Evolutionary conservation across 2,329 filamentous ascomycete species (phyloP), one percentile per base, ranked within the genome.

Genomic region (Cladorrhinum sp.): DNA sequence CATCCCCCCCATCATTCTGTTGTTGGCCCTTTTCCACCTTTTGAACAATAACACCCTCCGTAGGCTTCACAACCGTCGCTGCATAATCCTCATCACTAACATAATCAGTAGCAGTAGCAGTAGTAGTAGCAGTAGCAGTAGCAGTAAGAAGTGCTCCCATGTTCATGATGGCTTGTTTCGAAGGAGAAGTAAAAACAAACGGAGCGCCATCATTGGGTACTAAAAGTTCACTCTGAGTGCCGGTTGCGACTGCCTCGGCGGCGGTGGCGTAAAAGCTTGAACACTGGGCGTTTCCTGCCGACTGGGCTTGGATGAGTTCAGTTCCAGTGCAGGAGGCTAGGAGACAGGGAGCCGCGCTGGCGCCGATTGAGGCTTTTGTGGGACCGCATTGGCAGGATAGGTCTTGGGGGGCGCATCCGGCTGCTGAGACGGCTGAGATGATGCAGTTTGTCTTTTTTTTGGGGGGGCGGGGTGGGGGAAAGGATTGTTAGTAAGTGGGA

Each of bases 321-420:
- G 50, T 24, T 6, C 18, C 54, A 10, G 64, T 36, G 70, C 76
- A 79, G 54, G 60, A 60, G 2, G 30, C 6, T 18, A 76, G 46
- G 23, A 77, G 69, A 63, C 75, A 77, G 4, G 69, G 60, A 0
- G 67, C 70, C 21, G 67, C 72, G 59, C 62, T 56, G 52, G 42
- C 59, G 60, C 61, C 71, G 60, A 77, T 77, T 58, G 59, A 65
- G 14, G 67, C 30, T 64, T 75, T 65, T 0, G 66, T 71, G 6
- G 69, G 65, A 2, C 73, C 81, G 75, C 82, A 85, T 67, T 82
- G 80, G 76, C 83, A 86, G 55, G 69, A 71, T 49, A 73, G 68
- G 71, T 86, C 81, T 50, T 72, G 75, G 60, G 77, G 61, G 14
- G 61, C 65, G 71, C 82, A 86, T 67, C 77, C 76, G 20, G 78